Conservation (phyloP, 1,284 basidiomycete species). For the Irpex sp. region DNA sequence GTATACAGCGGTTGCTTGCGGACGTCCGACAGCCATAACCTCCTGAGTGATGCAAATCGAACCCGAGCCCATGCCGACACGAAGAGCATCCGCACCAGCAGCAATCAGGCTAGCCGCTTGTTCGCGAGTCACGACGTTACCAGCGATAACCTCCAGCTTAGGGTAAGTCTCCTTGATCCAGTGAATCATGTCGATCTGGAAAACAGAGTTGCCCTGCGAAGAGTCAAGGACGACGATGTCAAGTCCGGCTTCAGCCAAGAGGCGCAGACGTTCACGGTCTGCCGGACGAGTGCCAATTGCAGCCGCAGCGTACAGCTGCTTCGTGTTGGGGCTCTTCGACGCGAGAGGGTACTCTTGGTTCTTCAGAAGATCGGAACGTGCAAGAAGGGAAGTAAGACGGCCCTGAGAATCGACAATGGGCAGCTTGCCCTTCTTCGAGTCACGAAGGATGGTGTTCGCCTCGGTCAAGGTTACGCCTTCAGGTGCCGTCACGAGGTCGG, state of each 20-base stretch:
- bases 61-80: conserved; percentile 97
- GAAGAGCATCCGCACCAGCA: conserved; percentile 92
- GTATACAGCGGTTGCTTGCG: conserved; percentile 95
- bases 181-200: conserved; percentile 91
- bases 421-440: conserved; percentile 97
- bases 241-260: conserved; percentile 92
- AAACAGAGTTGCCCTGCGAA: conserved; percentile 94
- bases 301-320: conserved; percentile 98
- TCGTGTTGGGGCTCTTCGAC: conserved; percentile 87
- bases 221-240: conserved; percentile 97
- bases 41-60: conserved; percentile 99
- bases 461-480: conserved; percentile 87
- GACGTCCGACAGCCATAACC: conserved; percentile 99
- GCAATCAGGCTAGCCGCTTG: conserved; percentile 94
- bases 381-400: conserved; percentile 82
- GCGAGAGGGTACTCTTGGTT: conserved; percentile 97
- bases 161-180: conserved; percentile 92
- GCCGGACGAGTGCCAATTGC: conserved; percentile 91
- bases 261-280: conserved; percentile 81
- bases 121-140: conserved; percentile 97
- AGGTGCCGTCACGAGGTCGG: conserved; percentile 75
- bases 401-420: conserved; percentile 82
- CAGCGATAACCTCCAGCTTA: conserved; percentile 89
- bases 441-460: conserved; percentile 93
- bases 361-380: conserved; percentile 96